These are phyloP conservation scores for Gossypium gossypioides DNA, from an alignment of 441 rosid species.

Conservation along the genomic window DNA sequence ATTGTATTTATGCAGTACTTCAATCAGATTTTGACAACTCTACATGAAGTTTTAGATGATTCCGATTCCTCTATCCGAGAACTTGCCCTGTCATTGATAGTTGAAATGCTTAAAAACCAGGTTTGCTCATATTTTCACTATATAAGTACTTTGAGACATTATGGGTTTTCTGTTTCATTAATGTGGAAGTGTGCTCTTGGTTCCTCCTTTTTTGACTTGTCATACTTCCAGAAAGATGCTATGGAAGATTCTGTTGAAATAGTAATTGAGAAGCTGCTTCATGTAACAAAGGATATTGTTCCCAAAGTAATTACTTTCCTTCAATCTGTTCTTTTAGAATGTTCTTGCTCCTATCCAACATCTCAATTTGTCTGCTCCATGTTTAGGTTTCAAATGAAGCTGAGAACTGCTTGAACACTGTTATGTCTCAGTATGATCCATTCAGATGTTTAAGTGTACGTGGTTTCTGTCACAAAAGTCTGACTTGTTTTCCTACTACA, in stretches of 20 bases:
- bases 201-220: not conserved
- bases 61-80: slow-evolving; percentile 66
- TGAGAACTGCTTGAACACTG: slow-evolving; percentile 70
- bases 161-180: not conserved
- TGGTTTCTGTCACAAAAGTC: slow-evolving; percentile 13
- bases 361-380: slow-evolving; percentile 1
- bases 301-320: slow-evolving; percentile 48
- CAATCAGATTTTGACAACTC: slow-evolving; percentile 93
- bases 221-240: slow-evolving; percentile 54
- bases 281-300: slow-evolving; percentile 55
- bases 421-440: slow-evolving; percentile 77
- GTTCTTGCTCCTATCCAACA: not conserved
- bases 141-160: not conserved
- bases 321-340: not conserved
- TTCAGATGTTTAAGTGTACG: slow-evolving; percentile 92
- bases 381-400: slow-evolving; percentile 74
- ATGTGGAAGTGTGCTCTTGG: not conserved
- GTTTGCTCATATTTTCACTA: slow-evolving; percentile 21
- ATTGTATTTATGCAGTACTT: slow-evolving; percentile 58
- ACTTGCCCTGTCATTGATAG: slow-evolving; percentile 62
- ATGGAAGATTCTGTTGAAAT: slow-evolving; percentile 88
- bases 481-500: not conserved
- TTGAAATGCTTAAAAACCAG: slow-evolving; percentile 85
- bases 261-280: slow-evolving; percentile 84
- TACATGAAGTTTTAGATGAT: slow-evolving; percentile 85